Evolutionary conservation across 2,329 filamentous ascomycete genomes (phyloP).

Genomic region (Fonsecaea nubica): DNA sequence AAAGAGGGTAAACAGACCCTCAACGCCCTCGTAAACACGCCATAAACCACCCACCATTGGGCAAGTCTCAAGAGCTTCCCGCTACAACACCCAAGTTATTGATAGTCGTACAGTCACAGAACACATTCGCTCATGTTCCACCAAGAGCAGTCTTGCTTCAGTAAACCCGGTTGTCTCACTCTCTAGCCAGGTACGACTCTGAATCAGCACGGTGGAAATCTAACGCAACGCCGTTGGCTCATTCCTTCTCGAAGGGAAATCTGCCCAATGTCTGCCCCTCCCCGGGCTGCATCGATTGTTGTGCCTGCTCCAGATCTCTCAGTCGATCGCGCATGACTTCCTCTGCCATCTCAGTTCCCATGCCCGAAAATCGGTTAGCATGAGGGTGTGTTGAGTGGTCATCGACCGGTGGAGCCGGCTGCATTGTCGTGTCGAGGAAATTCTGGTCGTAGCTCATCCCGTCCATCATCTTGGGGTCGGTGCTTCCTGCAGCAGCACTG

Average conservation of each 20-base stretch:
- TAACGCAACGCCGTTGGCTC: conserved; percentile 7
- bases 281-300: conserved; percentile 23
- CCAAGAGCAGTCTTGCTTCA: not conserved
- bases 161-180: not conserved
- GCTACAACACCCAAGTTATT: not conserved
- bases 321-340: conserved; percentile 68
- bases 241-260: conserved; percentile 41
- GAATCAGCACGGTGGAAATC: not conserved
- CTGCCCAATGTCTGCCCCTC: conserved; percentile 36
- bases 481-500: conserved; percentile 52
- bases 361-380: conserved; percentile 38
- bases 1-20: conserved; percentile 3
- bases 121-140: not conserved
- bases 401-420: conserved; percentile 61
- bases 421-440: conserved; percentile 69
- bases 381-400: conserved; percentile 37
- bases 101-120: conserved; percentile 14
- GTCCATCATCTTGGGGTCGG: conserved; percentile 70
- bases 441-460: conserved; percentile 68
- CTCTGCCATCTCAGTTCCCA: conserved; percentile 65
- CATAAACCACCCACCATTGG: not conserved
- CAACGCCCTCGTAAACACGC: not conserved
- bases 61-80: conserved; percentile 2
- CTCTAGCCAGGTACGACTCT: not conserved
- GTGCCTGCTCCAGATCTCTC: conserved; percentile 56